phyloP scores from a whole-genome alignment of 2,329 filamentous ascomycete genomes.

The Remersonia thermophila region DNA sequence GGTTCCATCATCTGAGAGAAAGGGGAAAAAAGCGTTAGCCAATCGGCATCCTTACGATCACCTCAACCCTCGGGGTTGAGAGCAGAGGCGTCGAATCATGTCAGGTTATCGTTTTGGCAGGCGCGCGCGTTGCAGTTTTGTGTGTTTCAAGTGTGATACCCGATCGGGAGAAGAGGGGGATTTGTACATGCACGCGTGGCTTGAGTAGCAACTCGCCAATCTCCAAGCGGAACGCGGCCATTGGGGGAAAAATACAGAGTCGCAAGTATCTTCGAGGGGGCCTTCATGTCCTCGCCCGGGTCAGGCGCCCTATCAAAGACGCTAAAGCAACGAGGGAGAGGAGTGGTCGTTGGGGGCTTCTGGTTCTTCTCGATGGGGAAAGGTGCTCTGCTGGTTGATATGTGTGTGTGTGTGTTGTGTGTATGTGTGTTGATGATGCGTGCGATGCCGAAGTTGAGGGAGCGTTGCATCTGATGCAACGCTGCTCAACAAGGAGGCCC shows the following conservation, averaged over 20 bases:
- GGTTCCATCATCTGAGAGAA: conserved; percentile 36
- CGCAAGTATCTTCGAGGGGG: conserved; percentile 10
- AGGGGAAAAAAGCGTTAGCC: conserved; percentile 31
- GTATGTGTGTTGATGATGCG: conserved; percentile 1
- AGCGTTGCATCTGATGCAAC: conserved; percentile 14
- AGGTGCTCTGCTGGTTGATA: conserved; percentile 18
- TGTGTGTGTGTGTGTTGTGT: too few species aligned
- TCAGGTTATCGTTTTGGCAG: neutral
- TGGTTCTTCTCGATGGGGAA: too few species aligned
- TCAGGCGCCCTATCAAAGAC: conserved; percentile 11
- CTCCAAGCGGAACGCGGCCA: conserved; percentile 12
- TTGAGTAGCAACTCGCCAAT: conserved; percentile 15
- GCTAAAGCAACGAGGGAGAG: conserved; percentile 6
- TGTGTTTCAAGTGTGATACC: conserved; percentile 3
- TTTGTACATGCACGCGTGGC: conserved; percentile 1
- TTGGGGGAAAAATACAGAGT: conserved; percentile 7
- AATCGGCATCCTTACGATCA: conserved; percentile 3
- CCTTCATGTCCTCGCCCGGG: conserved; percentile 6
- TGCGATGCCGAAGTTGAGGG: conserved; percentile 20
- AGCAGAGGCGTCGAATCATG: neutral
- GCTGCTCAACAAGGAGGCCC: conserved; percentile 15
- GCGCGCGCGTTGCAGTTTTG: too few species aligned
- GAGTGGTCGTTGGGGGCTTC: neutral
- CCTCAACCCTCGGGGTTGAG: neutral
- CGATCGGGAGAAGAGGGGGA: neutral